Conservation (phyloP, 2,329 filamentous ascomycete species). For the Nigrospora osmanthi region DNA sequence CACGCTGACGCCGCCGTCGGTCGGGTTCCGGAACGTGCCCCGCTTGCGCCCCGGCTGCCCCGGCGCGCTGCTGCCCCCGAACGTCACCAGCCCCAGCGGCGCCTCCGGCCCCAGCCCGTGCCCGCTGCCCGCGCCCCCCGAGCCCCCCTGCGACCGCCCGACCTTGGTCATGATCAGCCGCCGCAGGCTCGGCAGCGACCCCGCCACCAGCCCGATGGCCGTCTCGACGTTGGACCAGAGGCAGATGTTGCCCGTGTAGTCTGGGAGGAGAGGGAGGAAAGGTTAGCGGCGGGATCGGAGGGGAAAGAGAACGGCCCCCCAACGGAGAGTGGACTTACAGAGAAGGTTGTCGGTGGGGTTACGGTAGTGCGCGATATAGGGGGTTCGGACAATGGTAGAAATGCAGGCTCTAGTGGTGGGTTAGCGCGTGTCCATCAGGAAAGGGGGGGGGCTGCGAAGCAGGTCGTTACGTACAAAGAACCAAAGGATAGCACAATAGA, state of each 20-base stretch:
- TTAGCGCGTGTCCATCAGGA: background rate
- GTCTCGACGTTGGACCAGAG: constrained; percentile 14
- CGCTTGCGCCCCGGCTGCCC: background rate
- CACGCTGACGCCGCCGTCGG: constrained; percentile 4
- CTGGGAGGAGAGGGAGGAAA: constrained; percentile 2
- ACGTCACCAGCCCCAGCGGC: constrained; percentile 3
- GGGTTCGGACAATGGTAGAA: constrained; percentile 13
- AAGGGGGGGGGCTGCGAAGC: background rate
- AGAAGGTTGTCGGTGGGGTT: constrained; percentile 10
- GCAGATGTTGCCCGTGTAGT: constrained; percentile 13
- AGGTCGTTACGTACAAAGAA: constrained; percentile 11
- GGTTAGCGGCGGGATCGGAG: background rate
- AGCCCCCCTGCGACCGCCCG: background rate
- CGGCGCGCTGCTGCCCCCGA: constrained; percentile 1
- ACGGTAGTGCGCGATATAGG: constrained; percentile 12
- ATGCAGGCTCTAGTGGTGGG: constrained; percentile 9
- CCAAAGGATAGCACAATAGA: constrained; percentile 15
- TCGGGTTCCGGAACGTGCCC: constrained; percentile 4
- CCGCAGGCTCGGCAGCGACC: constrained; percentile 8
- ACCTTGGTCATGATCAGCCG: constrained; percentile 6
- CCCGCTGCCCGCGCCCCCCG: background rate
- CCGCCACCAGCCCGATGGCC: constrained; percentile 8
- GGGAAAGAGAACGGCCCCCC: background rate
- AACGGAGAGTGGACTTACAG: constrained; percentile 6
- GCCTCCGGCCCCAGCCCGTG: background rate